Conservation (phyloP, 108 stramenopile genomes). For the Nannochloropsis salina region DNA sequence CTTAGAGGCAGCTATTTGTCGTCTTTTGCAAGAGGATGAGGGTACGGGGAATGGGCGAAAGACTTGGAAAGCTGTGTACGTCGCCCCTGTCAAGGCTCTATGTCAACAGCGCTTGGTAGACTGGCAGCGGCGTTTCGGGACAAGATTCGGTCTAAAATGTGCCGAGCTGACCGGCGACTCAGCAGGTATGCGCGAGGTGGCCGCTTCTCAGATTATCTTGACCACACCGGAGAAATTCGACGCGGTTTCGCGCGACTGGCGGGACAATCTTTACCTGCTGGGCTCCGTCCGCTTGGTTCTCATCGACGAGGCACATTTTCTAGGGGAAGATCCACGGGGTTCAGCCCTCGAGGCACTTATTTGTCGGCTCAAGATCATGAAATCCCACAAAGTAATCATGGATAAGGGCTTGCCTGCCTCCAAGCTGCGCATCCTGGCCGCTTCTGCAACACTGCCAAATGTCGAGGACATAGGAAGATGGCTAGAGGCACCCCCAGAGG, state of each 20-base stretch:
- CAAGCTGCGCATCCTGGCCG: conserved; percentile 72
- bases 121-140: conserved; percentile 67
- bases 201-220: conserved; percentile 68
- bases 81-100: conserved; percentile 87
- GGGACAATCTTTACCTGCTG: conserved; percentile 74
- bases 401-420: conserved; percentile 54
- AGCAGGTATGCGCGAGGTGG: conserved; percentile 60
- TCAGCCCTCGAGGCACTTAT: conserved; percentile 77
- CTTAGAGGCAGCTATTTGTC: conserved; percentile 88
- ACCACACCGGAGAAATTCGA: conserved; percentile 97
- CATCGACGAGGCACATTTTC: conserved; percentile 86
- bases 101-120: conserved; percentile 81
- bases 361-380: conserved; percentile 79
- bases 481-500: conserved; percentile 66
- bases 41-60: conserved; percentile 49
- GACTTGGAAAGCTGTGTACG: conserved; percentile 71
- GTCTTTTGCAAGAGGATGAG: conserved; percentile 54
- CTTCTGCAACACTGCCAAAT: conserved; percentile 91
- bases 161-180: conserved; percentile 75
- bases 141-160: conserved; percentile 51
- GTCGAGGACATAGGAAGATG: conserved; percentile 77
- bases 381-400: conserved; percentile 43
- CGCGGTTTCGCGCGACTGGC: conserved; percentile 78
- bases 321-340: conserved; percentile 79
- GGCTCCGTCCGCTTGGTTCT: conserved; percentile 79